Evolutionary conservation across 1,284 basidiomycete genomes (phyloP).

Genomic region (Cutaneotrichosporon cutaneum): DNA sequence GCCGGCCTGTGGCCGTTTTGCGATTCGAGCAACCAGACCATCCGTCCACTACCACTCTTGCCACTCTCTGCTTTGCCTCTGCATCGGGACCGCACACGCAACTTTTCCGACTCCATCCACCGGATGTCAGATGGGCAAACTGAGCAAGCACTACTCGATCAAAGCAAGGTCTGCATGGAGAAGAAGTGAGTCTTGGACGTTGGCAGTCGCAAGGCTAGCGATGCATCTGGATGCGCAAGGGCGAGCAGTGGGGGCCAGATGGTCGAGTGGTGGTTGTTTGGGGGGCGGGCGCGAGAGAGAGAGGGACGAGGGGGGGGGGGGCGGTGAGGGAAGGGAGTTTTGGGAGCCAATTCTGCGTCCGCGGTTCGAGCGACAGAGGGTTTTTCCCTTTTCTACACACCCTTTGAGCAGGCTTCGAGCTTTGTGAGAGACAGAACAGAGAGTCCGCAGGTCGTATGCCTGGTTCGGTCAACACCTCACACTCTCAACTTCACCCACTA

Average conservation of each 20-base stretch:
- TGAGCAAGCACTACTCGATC: not conserved
- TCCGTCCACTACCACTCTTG: not conserved
- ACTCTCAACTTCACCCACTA: constrained; percentile 2
- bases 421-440: too few species aligned
- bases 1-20: too few species aligned
- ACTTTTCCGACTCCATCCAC: constrained; percentile 1
- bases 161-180: not conserved
- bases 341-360: not conserved
- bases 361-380: not conserved
- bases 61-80: not conserved
- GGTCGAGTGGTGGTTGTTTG: not conserved
- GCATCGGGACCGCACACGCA: not conserved
- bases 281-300: too few species aligned
- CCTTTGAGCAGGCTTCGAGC: too few species aligned
- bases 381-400: constrained; percentile 2
- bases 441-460: too few species aligned
- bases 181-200: not conserved
- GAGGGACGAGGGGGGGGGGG: too few species aligned
- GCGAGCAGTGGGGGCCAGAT: not conserved
- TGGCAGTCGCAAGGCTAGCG: constrained; percentile 1
- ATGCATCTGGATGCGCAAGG: not conserved
- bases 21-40: not conserved
- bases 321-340: not conserved
- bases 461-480: not conserved
- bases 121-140: not conserved